Percentiles rank a stretch among this genome's conserved stretches.
Evolutionary conservation across 129 eudicot genomes (phyloP).

Genomic region (Lactuca saligna): DNA sequence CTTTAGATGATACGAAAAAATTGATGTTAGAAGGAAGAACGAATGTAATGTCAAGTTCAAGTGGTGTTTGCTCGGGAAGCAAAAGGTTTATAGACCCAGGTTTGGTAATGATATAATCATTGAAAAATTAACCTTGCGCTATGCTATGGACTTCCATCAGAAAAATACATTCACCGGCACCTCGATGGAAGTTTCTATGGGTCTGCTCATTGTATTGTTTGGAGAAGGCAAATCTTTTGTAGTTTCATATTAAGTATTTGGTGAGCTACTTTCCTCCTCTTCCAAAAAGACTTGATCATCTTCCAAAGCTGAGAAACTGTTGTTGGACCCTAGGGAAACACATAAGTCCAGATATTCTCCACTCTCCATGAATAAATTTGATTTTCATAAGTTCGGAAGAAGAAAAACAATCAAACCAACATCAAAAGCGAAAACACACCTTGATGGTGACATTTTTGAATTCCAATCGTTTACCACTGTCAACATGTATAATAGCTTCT

Average conservation of each 20-base stretch:
- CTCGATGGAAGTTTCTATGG: conserved; percentile 70
- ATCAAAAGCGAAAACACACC: conserved; percentile 41
- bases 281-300: conserved; percentile 56
- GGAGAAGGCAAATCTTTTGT: conserved; percentile 35
- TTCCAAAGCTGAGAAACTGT: conserved; percentile 68
- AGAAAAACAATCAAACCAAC: conserved; percentile 13
- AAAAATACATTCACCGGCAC: conserved; percentile 58
- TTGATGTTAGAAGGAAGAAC: too few relatives aligned
- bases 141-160: conserved; percentile 6
- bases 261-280: conserved; percentile 44
- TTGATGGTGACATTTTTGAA: conserved; percentile 75
- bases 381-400: conserved; percentile 6
- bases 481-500: conserved; percentile 71
- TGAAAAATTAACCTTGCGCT: neutral
- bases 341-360: conserved; percentile 76
- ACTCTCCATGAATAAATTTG: conserved; percentile 46
- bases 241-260: conserved; percentile 32
- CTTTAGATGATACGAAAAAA: too few relatives aligned
- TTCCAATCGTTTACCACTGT: conserved; percentile 69
- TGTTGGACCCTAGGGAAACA: conserved; percentile 68
- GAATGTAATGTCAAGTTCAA: too few relatives aligned
- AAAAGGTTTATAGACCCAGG: conserved; percentile 1
- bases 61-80: too few relatives aligned
- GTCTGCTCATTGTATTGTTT: conserved; percentile 41
- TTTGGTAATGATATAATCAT: conserved; percentile 3